Percentiles rank a stretch among this genome's conserved stretches.
Evolutionary conservation across 148 eudicot species (phyloP).

Genomic region (Diospyros kaki): DNA sequence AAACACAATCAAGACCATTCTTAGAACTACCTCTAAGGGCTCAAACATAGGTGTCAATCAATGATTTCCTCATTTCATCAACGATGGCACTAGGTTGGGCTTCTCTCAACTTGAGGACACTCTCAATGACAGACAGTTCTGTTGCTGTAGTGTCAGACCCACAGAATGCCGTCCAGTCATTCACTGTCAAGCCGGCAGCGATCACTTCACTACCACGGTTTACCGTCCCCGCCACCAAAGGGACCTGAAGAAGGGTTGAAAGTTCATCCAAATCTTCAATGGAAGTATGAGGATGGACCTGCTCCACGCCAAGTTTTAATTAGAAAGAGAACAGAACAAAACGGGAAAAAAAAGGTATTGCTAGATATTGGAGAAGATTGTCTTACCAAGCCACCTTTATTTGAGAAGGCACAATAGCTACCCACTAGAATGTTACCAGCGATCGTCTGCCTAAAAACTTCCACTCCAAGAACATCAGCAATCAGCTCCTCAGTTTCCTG

Average conservation of each 20-base stretch:
- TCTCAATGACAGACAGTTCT: constrained; percentile 80
- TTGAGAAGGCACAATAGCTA: constrained; percentile 76
- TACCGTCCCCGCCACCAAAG: constrained; percentile 90
- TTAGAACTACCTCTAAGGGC: neutral
- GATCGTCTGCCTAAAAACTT: constrained; percentile 86
- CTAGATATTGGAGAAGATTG: neutral
- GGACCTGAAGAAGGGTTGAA: constrained; percentile 92
- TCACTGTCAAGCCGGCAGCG: constrained; percentile 77
- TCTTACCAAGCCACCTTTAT: constrained; percentile 90
- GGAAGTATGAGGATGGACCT: constrained; percentile 98
- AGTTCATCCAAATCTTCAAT: constrained; percentile 93
- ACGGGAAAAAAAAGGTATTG: neutral
- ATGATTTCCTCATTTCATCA: constrained; percentile 84
- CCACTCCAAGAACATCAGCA: constrained; percentile 93
- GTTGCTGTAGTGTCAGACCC: constrained; percentile 96
- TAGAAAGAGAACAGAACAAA: neutral
- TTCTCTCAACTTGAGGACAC: constrained; percentile 88
- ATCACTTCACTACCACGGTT: constrained; percentile 94
- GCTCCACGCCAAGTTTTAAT: constrained; percentile 15
- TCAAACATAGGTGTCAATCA: constrained; percentile 77
- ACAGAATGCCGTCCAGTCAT: constrained; percentile 95
- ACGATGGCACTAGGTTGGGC: constrained; percentile 54
- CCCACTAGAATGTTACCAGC: constrained; percentile 94
- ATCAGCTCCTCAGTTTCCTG: constrained; percentile 97
- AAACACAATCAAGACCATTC: no score